Evolutionary conservation across 2,329 filamentous ascomycete genomes (phyloP).

Genomic region (Delphinella strobiligena): DNA sequence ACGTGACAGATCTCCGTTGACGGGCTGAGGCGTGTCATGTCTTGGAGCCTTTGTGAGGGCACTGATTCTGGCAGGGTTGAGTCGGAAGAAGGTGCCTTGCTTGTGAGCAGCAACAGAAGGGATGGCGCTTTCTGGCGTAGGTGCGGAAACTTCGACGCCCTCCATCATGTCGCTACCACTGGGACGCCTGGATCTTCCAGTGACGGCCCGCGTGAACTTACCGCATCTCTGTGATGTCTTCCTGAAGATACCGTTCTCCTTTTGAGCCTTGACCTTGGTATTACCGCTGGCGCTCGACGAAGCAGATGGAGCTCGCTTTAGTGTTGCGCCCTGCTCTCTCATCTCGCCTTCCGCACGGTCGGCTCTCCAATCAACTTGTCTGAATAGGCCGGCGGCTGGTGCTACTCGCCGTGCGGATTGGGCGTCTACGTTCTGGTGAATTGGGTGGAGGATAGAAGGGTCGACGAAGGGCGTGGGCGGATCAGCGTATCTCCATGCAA

Average conservation of each 20-base stretch:
- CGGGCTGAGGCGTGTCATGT: slow-evolving; percentile 12
- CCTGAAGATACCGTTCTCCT: slow-evolving; percentile 11
- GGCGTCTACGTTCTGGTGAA: no score
- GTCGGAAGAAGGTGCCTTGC: slow-evolving; percentile 5
- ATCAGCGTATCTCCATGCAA: no score
- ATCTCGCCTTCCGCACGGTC: no score
- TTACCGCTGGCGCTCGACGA: slow-evolving; percentile 7
- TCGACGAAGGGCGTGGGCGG: no score
- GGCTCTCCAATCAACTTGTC: not conserved
- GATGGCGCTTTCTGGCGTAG: slow-evolving; percentile 6
- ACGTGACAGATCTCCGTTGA: slow-evolving; percentile 2
- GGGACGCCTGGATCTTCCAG: slow-evolving; percentile 4
- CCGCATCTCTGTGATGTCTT: slow-evolving; percentile 7
- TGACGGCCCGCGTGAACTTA: not conserved
- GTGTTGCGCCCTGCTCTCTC: not conserved
- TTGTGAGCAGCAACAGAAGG: slow-evolving; percentile 3
- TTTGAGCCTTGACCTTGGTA: slow-evolving; percentile 10
- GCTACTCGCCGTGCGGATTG: not conserved
- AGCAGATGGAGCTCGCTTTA: slow-evolving; percentile 9
- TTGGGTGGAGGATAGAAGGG: no score
- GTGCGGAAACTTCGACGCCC: slow-evolving; percentile 9
- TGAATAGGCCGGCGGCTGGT: not conserved
- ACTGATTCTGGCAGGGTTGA: slow-evolving; percentile 1
- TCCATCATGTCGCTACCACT: slow-evolving; percentile 11
- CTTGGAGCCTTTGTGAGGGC: slow-evolving; percentile 8